phyloP scores from a whole-genome alignment of 139 green algal genomes.

The Nannochloris sp. region DNA sequence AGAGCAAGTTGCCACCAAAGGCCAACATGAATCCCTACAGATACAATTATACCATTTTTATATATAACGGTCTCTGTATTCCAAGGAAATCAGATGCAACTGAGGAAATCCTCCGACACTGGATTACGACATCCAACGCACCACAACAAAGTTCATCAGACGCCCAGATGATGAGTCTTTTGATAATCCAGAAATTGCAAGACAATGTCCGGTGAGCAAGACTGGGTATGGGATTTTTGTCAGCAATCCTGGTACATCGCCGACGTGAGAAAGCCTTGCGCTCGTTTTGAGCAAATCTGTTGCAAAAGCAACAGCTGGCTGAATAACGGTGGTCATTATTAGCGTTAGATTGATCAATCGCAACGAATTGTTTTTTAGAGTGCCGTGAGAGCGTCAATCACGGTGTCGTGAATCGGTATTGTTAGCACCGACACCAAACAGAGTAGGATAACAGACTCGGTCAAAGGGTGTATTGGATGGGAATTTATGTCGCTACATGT shows the following conservation, averaged over 20 bases:
- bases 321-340: conserved; percentile 1
- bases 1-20: conserved; percentile 9
- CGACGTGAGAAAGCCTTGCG: neutral
- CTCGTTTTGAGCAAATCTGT: neutral
- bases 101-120: neutral
- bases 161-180: conserved; percentile 2
- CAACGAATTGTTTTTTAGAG: too few relatives aligned
- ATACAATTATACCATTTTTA: too few relatives aligned
- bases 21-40: conserved; percentile 7
- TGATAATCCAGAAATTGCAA: conserved; percentile 4
- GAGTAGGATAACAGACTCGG: too few relatives aligned
- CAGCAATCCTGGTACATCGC: neutral
- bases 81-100: neutral
- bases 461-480: too few relatives aligned
- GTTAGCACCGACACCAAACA: too few relatives aligned
- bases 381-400: too few relatives aligned
- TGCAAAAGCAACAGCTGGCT: neutral
- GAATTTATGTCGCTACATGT: too few relatives aligned
- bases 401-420: too few relatives aligned
- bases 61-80: neutral
- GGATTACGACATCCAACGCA: neutral
- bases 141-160: neutral
- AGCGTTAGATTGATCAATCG: neutral
- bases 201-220: conserved; percentile 7
- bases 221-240: neutral